Evolutionary conservation across 495 filamentous ascomycete species (phyloP).

Genomic region (Cenococcum geophilum): DNA sequence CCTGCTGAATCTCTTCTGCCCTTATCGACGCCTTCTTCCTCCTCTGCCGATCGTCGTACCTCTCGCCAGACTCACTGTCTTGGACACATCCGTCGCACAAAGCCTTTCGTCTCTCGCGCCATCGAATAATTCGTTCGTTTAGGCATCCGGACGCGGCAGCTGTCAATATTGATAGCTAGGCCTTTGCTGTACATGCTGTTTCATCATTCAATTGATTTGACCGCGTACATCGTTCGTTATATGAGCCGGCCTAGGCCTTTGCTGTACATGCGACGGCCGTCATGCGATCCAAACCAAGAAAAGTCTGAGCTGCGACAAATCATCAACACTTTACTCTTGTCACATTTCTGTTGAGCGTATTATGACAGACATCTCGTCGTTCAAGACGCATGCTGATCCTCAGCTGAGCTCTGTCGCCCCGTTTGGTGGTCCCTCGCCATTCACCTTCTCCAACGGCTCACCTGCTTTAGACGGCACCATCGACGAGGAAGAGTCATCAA

Average conservation of each 20-base stretch:
- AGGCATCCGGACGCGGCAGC: slow-evolving; percentile 15
- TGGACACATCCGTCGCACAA: slow-evolving; percentile 10
- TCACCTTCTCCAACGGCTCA: slow-evolving; percentile 52
- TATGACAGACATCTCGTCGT: slow-evolving; percentile 83
- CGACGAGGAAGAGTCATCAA: slow-evolving; percentile 82
- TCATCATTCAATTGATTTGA: not conserved
- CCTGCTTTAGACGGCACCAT: slow-evolving; percentile 49
- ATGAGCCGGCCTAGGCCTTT: not conserved
- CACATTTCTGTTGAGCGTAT: slow-evolving; percentile 48
- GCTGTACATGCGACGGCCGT: slow-evolving; percentile 28
- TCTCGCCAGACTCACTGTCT: slow-evolving; percentile 13
- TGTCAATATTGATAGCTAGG: slow-evolving; percentile 18
- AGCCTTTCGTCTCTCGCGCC: not conserved
- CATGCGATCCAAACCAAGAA: slow-evolving; percentile 32
- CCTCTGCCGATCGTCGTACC: slow-evolving; percentile 11
- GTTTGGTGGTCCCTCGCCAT: slow-evolving; percentile 49
- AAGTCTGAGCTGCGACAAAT: slow-evolving; percentile 26
- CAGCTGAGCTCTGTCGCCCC: slow-evolving; percentile 61
- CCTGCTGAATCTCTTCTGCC: slow-evolving; percentile 10
- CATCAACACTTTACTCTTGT: slow-evolving; percentile 8
- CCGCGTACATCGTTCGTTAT: not conserved
- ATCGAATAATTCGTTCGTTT: slow-evolving; percentile 6
- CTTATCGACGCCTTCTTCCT: slow-evolving; percentile 18
- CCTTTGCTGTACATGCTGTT: not conserved
- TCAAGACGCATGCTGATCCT: slow-evolving; percentile 56